A percentile compares a stretch with the other conserved stretches of the same genome.
Conservation (phyloP, 208 protist genomes). For the Naegleria fowleri region DNA sequence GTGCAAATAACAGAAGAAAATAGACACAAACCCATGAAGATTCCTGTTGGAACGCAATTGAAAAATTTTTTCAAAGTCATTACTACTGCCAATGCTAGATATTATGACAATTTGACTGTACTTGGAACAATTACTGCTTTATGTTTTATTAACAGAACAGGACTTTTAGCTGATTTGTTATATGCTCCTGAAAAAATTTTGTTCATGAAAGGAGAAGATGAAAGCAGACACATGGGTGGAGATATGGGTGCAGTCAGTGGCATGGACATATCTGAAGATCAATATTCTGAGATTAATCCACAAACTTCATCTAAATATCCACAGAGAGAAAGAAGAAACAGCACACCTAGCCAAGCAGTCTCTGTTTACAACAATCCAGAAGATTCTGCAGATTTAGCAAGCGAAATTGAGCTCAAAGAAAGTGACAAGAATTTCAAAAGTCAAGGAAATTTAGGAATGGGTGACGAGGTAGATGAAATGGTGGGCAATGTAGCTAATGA, state of each 20-base stretch:
- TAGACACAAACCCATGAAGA: neutral
- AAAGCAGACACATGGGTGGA: neutral
- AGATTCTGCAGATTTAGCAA: neutral
- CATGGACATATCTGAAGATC: neutral
- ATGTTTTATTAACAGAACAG: neutral
- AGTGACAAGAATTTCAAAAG: neutral
- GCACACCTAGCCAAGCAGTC: neutral
- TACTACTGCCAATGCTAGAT: neutral
- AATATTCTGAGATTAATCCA: neutral
- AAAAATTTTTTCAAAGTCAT: neutral
- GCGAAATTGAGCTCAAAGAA: neutral
- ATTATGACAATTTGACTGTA: neutral
- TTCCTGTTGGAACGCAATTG: neutral
- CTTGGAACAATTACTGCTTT: neutral
- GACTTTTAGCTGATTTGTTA: conserved; percentile 5
- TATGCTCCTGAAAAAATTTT: neutral
- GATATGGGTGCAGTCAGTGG: neutral
- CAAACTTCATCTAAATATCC: neutral
- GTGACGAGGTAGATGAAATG: neutral
- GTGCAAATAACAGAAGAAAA: neutral
- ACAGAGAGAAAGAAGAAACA: neutral
- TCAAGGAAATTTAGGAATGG: neutral
- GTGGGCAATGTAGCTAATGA: neutral
- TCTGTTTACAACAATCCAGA: neutral
- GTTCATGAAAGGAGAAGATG: neutral